Base-by-base conservation (phyloP, 108 stramenopile genomes). In the Pseudonitzschia delicatissima region DNA sequence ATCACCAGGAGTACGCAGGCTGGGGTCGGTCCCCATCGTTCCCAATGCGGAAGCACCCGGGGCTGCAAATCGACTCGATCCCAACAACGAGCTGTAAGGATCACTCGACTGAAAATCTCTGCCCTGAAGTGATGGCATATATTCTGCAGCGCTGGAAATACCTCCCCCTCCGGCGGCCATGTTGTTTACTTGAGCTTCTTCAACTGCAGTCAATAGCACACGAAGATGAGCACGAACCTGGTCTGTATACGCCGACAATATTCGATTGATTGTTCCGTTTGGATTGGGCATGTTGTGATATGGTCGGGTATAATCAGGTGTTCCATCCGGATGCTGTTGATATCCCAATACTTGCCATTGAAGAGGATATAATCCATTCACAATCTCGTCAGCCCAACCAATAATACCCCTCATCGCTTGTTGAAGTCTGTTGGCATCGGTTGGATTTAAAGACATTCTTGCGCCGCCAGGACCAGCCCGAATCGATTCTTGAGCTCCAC, bases 331-430 rank as follows among this genome's bases (percentile, higher is more conserved):
- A 39, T 72, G 57, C 26, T 77, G 81, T 32, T 69, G 70, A 70
- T 87, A 87, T 62, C 86, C 86, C 3, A 82, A 44, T 7, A 87
- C 72, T 45, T 79, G 77, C 86, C 86, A 87, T 40, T 80, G 77
- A 21, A 87, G 34, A 4, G 78, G 71, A 35, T 74, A 64, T 3
- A 87, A 45, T n/a, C 78, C 82, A 62, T 77, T 76, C 51, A 82
- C 80, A 32, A 84, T 81, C 35, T 82, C 82, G 36, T 84, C 82
- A 6, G 86, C 72, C 82, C 86, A 87, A 29, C 67, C 27, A 21
- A 83, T 65, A 15, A 87, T 69, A 34, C 68, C 68, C 26, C 69
- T 66, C 55, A 87, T 63, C 5, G 86, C 82, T 27, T 81, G 73
- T 18, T 68, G 55, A 7, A 87, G 67, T 15, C 53, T 57, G 26